Conservation (phyloP, 2,329 filamentous ascomycete genomes). For the Pseudogymnoascus sp. region DNA sequence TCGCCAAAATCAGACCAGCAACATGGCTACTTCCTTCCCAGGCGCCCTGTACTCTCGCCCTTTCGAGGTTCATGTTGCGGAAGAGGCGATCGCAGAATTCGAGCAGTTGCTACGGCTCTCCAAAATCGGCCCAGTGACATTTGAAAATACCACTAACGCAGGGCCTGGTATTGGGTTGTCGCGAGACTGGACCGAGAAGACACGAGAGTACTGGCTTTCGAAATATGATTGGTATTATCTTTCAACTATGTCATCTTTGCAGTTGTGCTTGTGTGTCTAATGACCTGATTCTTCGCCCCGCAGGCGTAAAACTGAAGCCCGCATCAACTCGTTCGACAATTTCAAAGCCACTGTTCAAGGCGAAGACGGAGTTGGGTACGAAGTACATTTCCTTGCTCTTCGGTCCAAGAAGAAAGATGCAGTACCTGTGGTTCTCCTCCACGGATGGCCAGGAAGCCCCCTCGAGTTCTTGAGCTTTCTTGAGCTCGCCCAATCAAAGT, state of each 20-base stretch:
- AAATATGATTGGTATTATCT: conserved; percentile 39
- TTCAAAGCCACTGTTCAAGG: conserved; percentile 9
- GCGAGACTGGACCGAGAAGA: conserved; percentile 36
- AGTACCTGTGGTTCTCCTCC: conserved; percentile 14
- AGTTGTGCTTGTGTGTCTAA: neutral
- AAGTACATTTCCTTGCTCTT: conserved; percentile 16
- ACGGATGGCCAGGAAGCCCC: conserved; percentile 19
- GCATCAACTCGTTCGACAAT: conserved; percentile 14
- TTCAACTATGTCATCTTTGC: conserved; percentile 10
- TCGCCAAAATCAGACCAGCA: too few species aligned
- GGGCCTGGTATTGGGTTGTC: conserved; percentile 34
- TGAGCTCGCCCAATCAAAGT: conserved; percentile 23
- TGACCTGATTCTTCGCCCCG: conserved; percentile 1
- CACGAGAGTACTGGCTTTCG: conserved; percentile 35
- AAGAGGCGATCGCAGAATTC: conserved; percentile 37
- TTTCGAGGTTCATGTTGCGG: conserved; percentile 28
- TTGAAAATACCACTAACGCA: conserved; percentile 37
- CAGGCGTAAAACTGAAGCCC: conserved; percentile 10
- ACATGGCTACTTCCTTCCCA: too few species aligned
- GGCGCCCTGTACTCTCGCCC: neutral
- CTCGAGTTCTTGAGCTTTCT: conserved; percentile 17
- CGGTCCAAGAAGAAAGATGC: conserved; percentile 16
- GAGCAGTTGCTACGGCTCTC: conserved; percentile 38
- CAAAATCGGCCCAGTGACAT: conserved; percentile 39
- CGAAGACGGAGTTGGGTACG: neutral